These are phyloP conservation scores for Picea abies DNA, from an alignment of 83 land plant species.

Conservation along the genomic window DNA sequence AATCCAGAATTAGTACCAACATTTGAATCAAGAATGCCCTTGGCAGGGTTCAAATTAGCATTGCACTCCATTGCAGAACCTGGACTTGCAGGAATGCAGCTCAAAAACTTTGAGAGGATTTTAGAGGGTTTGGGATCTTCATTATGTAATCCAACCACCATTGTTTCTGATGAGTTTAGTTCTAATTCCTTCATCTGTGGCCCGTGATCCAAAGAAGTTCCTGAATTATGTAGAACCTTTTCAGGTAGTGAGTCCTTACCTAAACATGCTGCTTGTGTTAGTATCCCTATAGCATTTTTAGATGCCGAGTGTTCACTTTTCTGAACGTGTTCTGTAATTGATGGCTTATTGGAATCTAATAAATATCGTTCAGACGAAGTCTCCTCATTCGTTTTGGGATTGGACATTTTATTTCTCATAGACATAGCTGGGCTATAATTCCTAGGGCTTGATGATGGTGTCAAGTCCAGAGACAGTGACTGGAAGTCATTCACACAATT, in stretches of 20 bases:
- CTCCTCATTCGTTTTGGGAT: background rate
- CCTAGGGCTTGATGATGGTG: background rate
- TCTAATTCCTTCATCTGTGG: too few species aligned
- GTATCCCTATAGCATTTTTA: too few species aligned
- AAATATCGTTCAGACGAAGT: background rate
- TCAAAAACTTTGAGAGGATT: background rate
- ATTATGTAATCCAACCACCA: too few species aligned
- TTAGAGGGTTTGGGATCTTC: background rate
- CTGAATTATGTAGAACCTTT: background rate
- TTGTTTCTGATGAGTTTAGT: background rate
- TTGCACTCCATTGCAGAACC: background rate
- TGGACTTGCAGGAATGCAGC: constrained; percentile 1
- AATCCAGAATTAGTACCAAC: background rate
- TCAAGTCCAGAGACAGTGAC: background rate
- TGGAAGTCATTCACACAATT: background rate
- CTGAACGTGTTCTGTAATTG: background rate
- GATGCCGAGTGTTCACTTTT: too few species aligned
- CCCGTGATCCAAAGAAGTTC: background rate
- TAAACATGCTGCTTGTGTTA: background rate
- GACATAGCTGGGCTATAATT: background rate
- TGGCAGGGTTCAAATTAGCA: background rate
- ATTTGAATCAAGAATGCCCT: too few species aligned
- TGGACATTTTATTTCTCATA: background rate
- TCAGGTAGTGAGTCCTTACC: background rate
- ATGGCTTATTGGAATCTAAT: background rate